Base-by-base conservation (phyloP, 306 rosid species). In the Astragalus membranaceus region DNA sequence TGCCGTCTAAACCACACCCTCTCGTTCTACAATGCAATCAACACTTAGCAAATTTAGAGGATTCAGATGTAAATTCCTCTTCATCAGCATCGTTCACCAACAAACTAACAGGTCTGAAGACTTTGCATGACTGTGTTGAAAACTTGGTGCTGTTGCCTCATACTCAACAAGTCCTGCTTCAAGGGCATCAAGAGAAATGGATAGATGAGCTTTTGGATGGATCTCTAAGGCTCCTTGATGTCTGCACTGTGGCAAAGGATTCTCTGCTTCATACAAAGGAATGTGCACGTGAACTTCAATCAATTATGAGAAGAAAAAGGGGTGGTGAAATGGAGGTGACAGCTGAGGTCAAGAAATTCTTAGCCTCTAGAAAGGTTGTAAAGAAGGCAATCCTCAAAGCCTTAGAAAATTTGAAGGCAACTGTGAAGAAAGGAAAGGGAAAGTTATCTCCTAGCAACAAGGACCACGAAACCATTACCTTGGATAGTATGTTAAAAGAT, bases 331-430 rank as follows among this genome's bases (percentile, higher is more conserved):
- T 77, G 74, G 87, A 83, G 56, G 64, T 80, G 26, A 35, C 62
- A 29, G 65, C 75, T 1, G 87, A 84, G 66, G 78, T 60, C 4
- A 74, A 66, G 8, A 84, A 84, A 70, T 80, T 77, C 70, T 59
- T 84, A 78, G 79, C 83, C 69, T 80, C 85, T 46, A 84, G 87
- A 76, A 84, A 84, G 78, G 63, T 84, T 15, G 83, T 80, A 0
- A 84, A 67, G 15, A 84, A 77, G 67, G 85, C 76, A 41, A 71
- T 84, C 64, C 53, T 52, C 59, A 83, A 76, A 63, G 82, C 80
- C 14, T 73, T 83, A 68, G 79, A 69, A 43, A 75, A 75, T 67
- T 49, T 72, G 67, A 80, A 83, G 70, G 13, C 14, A 10, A 30
- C 70, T 12, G 12, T 20, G 37, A 80, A 65, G 57, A 74, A 80